Evolutionary conservation across 495 filamentous ascomycete genomes (phyloP).

Genomic region (Penicillium psychrofluorescens): DNA sequence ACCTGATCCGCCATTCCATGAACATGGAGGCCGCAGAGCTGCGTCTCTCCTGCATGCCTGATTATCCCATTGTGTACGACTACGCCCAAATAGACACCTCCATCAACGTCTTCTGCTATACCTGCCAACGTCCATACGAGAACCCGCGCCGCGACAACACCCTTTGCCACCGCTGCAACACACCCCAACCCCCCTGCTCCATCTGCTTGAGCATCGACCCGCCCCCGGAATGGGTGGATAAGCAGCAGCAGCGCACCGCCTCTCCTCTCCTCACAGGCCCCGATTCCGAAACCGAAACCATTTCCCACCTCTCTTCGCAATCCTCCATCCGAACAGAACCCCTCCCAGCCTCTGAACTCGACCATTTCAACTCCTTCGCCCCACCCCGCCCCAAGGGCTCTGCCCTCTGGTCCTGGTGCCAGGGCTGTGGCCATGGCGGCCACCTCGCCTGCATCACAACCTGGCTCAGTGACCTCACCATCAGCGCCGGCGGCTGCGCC

Average conservation of each 20-base stretch:
- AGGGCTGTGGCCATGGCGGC: constrained; percentile 68
- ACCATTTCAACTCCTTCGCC: constrained; percentile 11
- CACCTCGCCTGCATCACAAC: constrained; percentile 60
- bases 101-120: constrained; percentile 42
- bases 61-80: constrained; percentile 54
- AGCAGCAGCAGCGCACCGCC: constrained; percentile 6
- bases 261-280: constrained; percentile 9
- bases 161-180: constrained; percentile 37
- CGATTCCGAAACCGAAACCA: constrained; percentile 12
- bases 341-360: constrained; percentile 17
- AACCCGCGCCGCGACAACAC: constrained; percentile 35
- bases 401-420: constrained; percentile 61
- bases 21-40: constrained; percentile 62
- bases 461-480: constrained; percentile 52
- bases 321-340: constrained; percentile 27
- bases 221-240: constrained; percentile 41
- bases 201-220: constrained; percentile 42
- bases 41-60: constrained; percentile 55
- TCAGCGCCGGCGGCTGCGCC: constrained; percentile 65
- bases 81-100: constrained; percentile 43
- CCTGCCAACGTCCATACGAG: constrained; percentile 39
- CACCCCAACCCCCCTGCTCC: constrained; percentile 36
- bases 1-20: constrained; percentile 56
- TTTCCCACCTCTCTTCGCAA: constrained; percentile 18
- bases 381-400: constrained; percentile 24